Base-by-base conservation (phyloP, 805 yeast species). In the Saturnispora diversa region DNA sequence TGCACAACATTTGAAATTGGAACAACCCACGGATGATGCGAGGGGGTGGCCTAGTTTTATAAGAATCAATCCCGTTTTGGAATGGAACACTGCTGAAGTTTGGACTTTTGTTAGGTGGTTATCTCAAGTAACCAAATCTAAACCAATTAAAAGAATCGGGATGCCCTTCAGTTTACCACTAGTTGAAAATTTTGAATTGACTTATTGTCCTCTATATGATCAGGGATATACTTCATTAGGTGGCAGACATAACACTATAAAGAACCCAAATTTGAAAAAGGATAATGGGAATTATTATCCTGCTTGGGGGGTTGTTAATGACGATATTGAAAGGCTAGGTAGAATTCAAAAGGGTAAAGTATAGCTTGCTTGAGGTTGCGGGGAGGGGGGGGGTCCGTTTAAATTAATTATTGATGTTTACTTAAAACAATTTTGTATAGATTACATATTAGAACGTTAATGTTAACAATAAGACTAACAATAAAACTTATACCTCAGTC, bases 161-260 rank as follows among this genome's bases (percentile, higher is more conserved):
- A 17, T 35, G 21, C 30, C 27, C 10, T 25, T 35, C 17, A 16
- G n/a, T 6, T 12, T 24, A 16, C 29, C 31, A 13, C 16, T 35
- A 69, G n/a, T 69, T 80, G 31, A 69, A 70, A 3, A 25, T 8
- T 40, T 43, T 19, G 17, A 22, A 17, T 39, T 46, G 10, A 24
- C 32, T 6, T 87, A 90, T 56, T 90, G 97, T 56, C 51, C 55
- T 2, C 62, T 92, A 42, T 92, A 92, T 53, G 94, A 83, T 49
- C 42, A 50, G 27, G 98, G 98, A 0, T 92, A 81, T 54, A 88
- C 98, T 1, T 84, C 95, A 1, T 60, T 92, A 15, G 98, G 98
- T 2, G 92, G 95, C 0, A 63, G 76, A 1, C 63, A 72, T 41
- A 72, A 76, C 31, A 90, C 98, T 0, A 51, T 70, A 2, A 76